Base-by-base conservation (phyloP, 805 yeast genomes). In the Clavispora carvajalis region DNA sequence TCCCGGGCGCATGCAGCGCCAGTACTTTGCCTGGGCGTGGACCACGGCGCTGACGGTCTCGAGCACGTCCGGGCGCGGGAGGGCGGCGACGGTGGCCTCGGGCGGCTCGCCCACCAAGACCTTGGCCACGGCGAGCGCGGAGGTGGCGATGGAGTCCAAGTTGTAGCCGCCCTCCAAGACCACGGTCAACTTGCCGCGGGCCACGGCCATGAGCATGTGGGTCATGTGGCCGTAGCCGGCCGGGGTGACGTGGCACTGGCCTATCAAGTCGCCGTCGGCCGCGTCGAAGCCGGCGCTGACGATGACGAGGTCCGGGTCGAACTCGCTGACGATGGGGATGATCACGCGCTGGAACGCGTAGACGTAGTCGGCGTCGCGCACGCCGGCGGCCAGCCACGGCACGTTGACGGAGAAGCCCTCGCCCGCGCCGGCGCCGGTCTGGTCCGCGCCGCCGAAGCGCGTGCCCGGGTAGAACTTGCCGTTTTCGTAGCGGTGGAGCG, bases 241-340 rank as follows among this genome's bases (percentile, higher is more conserved):
- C 2, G 99, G 99, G 0, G 96, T 76, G 2, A 93, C 95, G 59
- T 87, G 95, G 60, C 97, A 93, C 35, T 91, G 95, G 9, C 99
- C 99, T 47, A 93, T 86, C 43, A 88, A 82, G 62, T 93, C 99
- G 44, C 98, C 98, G 54, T 87, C 96, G 1, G 99, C 99, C 16
- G 99, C 99, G 65, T 93, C 99, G 54, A 93, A 93, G 0, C 99
- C 99, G 0, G 98, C 82, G 15, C 96, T 86, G 23, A 93, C 81
- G 25, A 93, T 87, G 4, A 90, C 91, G 48, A 93, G 71, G 64
- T 93, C 99, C 0, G 99, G 97, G 55, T 82, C 81, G 54, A 83
- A 93, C 59, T 93, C 99, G 42, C 80, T 65, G 40, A 93, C 83
- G 37, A 89, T 79, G 0, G 99, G 99, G 77, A 93, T 76, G 10